phyloP scores from a whole-genome alignment of 139 green algal genomes.

The Yamagishiella unicocca region DNA sequence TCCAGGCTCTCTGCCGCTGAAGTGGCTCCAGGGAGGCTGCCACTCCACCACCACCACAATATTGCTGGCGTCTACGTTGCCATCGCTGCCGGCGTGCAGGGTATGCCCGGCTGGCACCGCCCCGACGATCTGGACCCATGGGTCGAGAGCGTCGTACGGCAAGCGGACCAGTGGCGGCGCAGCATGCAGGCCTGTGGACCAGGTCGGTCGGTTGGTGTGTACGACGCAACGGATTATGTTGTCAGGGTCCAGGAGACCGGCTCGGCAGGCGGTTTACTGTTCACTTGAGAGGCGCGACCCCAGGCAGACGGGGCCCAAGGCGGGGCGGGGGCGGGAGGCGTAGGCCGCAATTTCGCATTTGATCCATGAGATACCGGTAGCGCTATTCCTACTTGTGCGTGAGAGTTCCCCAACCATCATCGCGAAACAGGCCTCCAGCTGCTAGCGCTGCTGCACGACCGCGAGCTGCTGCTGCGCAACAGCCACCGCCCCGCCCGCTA shows the following conservation, averaged over 20 bases:
- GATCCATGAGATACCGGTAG: not conserved
- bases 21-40: no score
- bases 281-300: not conserved
- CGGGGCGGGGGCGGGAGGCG: no score
- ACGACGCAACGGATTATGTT: not conserved
- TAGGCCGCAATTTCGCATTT: not conserved
- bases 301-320: not conserved
- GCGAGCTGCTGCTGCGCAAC: constrained; percentile 29
- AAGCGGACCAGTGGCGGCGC: not conserved
- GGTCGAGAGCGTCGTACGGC: not conserved
- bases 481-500: constrained; percentile 16
- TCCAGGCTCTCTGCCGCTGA: no score
- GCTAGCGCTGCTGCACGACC: constrained; percentile 26
- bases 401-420: not conserved
- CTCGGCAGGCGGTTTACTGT: not conserved
- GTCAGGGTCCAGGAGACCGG: not conserved
- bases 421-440: not conserved
- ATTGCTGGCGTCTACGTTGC: no score
- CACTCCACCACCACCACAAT: no score
- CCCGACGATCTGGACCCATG: constrained; percentile 4
- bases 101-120: constrained; percentile 17
- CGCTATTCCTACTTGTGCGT: not conserved
- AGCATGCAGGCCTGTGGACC: not conserved
- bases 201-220: not conserved
- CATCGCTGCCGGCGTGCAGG: no score